These are phyloP conservation scores for Geum urbanum DNA, from an alignment of 306 rosid genomes.

Conservation along the genomic window DNA sequence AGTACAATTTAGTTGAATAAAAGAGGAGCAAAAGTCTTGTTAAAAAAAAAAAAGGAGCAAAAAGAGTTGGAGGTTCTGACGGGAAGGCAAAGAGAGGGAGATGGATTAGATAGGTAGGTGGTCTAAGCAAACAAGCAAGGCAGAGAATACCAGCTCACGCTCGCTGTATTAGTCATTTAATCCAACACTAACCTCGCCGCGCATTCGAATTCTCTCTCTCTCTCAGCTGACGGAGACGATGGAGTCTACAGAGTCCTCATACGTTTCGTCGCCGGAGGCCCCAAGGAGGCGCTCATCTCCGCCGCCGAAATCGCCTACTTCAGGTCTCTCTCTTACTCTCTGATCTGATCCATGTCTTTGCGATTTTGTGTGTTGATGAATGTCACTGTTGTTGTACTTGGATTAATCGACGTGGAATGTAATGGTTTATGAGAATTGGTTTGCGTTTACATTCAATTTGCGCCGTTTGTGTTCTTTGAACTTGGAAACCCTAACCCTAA, in stretches of 20 bases:
- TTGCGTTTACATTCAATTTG: conserved; percentile 2
- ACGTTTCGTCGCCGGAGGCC: conserved; percentile 91
- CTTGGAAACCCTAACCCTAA: conserved; percentile 30
- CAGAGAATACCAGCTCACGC: conserved; percentile 9
- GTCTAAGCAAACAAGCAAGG: not conserved
- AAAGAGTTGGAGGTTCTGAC: conserved; percentile 20
- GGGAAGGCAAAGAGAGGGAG: conserved; percentile 7
- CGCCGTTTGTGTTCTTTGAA: conserved; percentile 3
- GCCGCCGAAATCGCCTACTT: conserved; percentile 65
- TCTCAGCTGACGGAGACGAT: conserved; percentile 36
- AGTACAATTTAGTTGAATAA: not conserved
- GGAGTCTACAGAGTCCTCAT: conserved; percentile 93
- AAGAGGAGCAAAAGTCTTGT: not conserved
- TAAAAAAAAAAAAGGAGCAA: too few species aligned
- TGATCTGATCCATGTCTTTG: conserved; percentile 57
- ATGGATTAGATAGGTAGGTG: conserved; percentile 7
- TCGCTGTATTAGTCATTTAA: not conserved
- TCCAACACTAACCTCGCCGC: not conserved
- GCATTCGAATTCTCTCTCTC: conserved; percentile 15
- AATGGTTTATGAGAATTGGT: not conserved
- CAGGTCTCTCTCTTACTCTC: conserved; percentile 43
- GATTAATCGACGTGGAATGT: not conserved
- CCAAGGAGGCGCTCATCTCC: conserved; percentile 66
- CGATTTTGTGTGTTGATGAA: conserved; percentile 8
- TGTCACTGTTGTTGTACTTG: not conserved